These are phyloP conservation scores for Brassica napus DNA, from an alignment of 345 rosid genomes.

Conservation along the genomic window Da-Ae NC_063434.1:3146001-3146500, in stretches of 20 bases:
- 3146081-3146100: constrained; percentile 41
- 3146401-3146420: constrained; percentile 11
- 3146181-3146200: constrained; percentile 35
- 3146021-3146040: background rate
- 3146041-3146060: constrained; percentile 20
- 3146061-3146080: constrained; percentile 33
- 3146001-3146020: constrained; percentile 51
- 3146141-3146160: constrained; percentile 42
- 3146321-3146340: background rate
- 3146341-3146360: constrained; percentile 13
- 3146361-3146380: constrained; percentile 35
- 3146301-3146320: constrained; percentile 8
- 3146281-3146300: constrained; percentile 35
- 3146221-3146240: constrained; percentile 42
- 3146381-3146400: constrained; percentile 14
- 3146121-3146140: constrained; percentile 34
- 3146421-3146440: constrained; percentile 27
- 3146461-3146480: constrained; percentile 73
- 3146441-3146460: background rate
- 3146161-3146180: constrained; percentile 36
- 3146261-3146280: constrained; percentile 13
- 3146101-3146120: constrained; percentile 29
- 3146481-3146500: constrained; percentile 75
- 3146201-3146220: constrained; percentile 8
- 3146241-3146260: constrained; percentile 54